Conservation (phyloP, 345 rosid species). For the Ricinus communis region DNA sequence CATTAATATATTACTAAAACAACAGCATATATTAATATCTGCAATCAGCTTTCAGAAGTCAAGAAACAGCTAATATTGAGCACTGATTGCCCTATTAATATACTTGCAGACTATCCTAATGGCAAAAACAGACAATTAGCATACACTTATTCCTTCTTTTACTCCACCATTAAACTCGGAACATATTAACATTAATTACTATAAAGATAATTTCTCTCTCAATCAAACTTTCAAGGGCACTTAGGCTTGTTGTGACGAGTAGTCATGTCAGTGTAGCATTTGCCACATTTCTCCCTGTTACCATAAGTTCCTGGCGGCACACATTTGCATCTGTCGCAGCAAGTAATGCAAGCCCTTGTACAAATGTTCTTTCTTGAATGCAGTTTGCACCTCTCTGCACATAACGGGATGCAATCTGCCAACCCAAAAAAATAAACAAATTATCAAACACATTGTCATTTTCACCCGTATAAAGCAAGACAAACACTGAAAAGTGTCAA, state of each 20-base stretch:
- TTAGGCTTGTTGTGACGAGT: constrained; percentile 58
- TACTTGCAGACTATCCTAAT: constrained; percentile 2
- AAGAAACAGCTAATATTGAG: not conserved
- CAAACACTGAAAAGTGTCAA: no score
- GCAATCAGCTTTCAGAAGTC: constrained; percentile 11
- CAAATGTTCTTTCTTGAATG: constrained; percentile 75
- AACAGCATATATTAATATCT: constrained; percentile 3
- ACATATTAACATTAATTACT: not conserved
- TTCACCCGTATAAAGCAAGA: not conserved
- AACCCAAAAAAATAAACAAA: not conserved
- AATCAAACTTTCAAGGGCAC: constrained; percentile 58
- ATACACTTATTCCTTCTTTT: not conserved
- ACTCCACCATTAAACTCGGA: not conserved
- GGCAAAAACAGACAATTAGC: not conserved
- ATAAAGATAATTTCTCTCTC: not conserved
- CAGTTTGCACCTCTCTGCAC: constrained; percentile 63
- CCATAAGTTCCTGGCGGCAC: constrained; percentile 97
- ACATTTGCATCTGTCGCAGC: constrained; percentile 90
- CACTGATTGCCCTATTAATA: not conserved
- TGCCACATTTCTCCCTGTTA: constrained; percentile 76
- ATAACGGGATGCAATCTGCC: constrained; percentile 71
- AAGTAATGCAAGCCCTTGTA: constrained; percentile 76
- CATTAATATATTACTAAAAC: not conserved
- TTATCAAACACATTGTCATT: not conserved
- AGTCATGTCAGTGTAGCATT: constrained; percentile 83